Evolutionary conservation across 306 rosid genomes (phyloP).

Genomic region (Dalbergia cultrata): DNA sequence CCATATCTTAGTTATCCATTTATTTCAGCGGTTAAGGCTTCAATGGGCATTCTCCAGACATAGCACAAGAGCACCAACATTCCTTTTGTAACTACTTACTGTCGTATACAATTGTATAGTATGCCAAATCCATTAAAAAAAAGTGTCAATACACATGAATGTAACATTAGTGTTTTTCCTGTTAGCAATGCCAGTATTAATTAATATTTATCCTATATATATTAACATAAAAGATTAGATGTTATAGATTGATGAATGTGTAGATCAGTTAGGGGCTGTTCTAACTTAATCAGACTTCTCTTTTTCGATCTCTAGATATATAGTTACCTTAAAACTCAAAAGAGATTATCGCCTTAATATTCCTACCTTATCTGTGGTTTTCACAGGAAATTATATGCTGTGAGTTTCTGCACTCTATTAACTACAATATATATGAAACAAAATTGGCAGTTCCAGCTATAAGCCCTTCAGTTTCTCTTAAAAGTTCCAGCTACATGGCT

Average conservation of each 20-base stretch:
- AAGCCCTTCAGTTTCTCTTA: conserved; percentile 36
- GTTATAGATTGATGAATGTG: background rate
- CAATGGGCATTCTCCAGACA: background rate
- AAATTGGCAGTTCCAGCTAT: conserved; percentile 39
- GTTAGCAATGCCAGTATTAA: background rate
- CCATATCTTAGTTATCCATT: background rate
- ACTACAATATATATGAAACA: background rate
- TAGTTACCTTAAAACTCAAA: too few relatives aligned
- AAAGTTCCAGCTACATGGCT: conserved; percentile 49
- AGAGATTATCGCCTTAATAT: too few relatives aligned
- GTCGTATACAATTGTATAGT: background rate
- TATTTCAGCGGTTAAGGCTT: background rate
- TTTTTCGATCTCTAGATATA: too few relatives aligned
- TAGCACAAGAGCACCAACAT: conserved; percentile 32
- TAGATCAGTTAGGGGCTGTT: background rate
- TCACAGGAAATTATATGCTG: too few relatives aligned
- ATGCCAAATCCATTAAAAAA: background rate
- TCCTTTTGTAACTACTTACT: background rate
- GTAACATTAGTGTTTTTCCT: background rate
- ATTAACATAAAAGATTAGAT: background rate
- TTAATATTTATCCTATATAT: background rate
- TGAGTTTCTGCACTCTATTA: background rate
- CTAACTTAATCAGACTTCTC: background rate
- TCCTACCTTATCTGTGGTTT: too few relatives aligned
- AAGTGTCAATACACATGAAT: background rate